phyloP scores from a whole-genome alignment of 257 asterid genomes.

The Salvia splendens region DNA sequence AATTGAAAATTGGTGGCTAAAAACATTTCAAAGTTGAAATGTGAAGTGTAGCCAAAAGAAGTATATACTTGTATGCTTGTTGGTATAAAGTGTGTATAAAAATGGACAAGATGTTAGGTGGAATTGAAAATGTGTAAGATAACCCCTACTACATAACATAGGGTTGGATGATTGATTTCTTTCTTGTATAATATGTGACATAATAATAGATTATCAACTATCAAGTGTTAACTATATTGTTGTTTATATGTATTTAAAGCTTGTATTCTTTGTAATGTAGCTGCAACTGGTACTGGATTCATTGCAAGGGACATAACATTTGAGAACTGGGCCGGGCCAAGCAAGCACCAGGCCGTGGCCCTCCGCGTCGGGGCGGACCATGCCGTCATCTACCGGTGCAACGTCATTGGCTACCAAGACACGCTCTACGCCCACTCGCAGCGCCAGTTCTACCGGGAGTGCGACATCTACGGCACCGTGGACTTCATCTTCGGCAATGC shows the following conservation, averaged over 20 bases:
- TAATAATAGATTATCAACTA: too few relatives aligned
- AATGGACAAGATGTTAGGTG: neutral
- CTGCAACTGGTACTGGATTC: constrained; percentile 94
- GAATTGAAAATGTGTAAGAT: too few relatives aligned
- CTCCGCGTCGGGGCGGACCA: constrained; percentile 95
- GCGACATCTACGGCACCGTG: constrained; percentile 87
- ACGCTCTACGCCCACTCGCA: constrained; percentile 83
- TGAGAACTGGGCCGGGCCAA: constrained; percentile 88
- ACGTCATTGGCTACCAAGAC: constrained; percentile 86
- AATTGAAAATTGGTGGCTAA: neutral
- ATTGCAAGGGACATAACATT: constrained; percentile 85
- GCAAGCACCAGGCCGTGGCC: constrained; percentile 94
- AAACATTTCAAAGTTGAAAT: constrained; percentile 10
- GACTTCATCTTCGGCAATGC: constrained; percentile 97
- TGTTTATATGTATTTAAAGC: too few relatives aligned
- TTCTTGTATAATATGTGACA: too few relatives aligned
- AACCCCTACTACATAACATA: too few relatives aligned
- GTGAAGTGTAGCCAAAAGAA: neutral
- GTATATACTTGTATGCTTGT: neutral
- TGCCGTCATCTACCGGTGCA: constrained; percentile 80
- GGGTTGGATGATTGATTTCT: too few relatives aligned
- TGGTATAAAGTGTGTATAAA: neutral
- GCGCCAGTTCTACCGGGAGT: constrained; percentile 85
- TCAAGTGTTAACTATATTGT: too few relatives aligned
- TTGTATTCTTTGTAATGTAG: constrained; percentile 36